Conservation (phyloP, 331 rosid species). For the Prunus yedoensis region DNA sequence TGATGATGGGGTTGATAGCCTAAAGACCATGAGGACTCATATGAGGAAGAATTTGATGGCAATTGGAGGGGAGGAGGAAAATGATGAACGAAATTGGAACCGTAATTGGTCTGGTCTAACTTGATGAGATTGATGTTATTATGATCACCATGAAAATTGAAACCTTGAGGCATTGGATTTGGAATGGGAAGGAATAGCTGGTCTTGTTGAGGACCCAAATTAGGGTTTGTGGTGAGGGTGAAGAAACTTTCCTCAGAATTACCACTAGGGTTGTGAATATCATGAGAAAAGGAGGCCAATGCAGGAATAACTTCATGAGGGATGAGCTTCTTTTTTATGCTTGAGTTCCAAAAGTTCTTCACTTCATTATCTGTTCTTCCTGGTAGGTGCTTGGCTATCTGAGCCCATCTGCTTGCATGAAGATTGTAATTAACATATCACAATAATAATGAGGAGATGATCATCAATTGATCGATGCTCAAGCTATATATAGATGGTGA, state of each 20-base stretch:
- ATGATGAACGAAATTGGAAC: constrained; percentile 21
- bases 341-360: constrained; percentile 98
- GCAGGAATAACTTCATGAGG: constrained; percentile 56
- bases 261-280: constrained; percentile 35
- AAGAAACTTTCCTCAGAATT: constrained; percentile 46
- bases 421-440: neutral
- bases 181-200: constrained; percentile 52
- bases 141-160: constrained; percentile 36
- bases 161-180: constrained; percentile 37
- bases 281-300: constrained; percentile 51
- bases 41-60: constrained; percentile 34
- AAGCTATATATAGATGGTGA: neutral
- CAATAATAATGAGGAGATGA: neutral
- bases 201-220: constrained; percentile 40
- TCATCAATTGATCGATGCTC: too few species aligned
- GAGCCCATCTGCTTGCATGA: constrained; percentile 74
- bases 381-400: constrained; percentile 95
- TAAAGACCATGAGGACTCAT: constrained; percentile 41
- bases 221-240: constrained; percentile 57
- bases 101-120: constrained; percentile 21
- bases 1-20: constrained; percentile 34
- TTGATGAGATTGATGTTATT: constrained; percentile 23
- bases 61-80: constrained; percentile 36
- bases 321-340: constrained; percentile 87
- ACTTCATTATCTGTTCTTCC: constrained; percentile 99